Evolutionary conservation across 345 rosid species (phyloP), one percentile per base, ranked within the genome.

Genomic region (Adansonia digitata): DNA sequence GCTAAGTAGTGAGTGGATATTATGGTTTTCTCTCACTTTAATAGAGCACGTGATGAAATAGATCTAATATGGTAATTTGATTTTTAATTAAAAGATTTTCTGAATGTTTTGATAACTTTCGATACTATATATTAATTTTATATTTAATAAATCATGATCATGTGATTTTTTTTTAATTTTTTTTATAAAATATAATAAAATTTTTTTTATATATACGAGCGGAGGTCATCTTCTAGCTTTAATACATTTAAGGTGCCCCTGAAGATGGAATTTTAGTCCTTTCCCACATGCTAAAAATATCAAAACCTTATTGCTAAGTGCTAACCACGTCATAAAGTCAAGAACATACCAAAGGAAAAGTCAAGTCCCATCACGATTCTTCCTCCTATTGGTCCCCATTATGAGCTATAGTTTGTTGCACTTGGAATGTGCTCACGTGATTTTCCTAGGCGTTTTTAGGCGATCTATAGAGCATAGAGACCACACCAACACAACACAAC

Each of bases 341-440:
- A 29, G 3, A 10, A 39, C 48, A 20, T 64, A 64, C 9, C 48
- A 64, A 64, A 39, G 69, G 29, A 65, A 31, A 65, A 66, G 70
- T 66, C 53, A 67, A 45, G 71, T 7, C 71, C 2, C 71, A 35
- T 43, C 15, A 8, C 3, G 49, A 15, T 64, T 64, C 29, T 43
- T 7, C 5, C 11, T 17, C 55, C 14, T 8, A 26, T 67, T 45
- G 71, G 48, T 39, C 42, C 40, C 57, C 57, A 18, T 17, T 42
- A 11, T 7, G 43, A 40, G 5, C 14, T 62, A 34, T 18, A 62
- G 2, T 15, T 45, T 18, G 55, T 13, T 45, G 39, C 24, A 35
- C 14, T 46, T 45, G 22, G 42, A 9, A 46, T 69, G 56, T 48
- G 24, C 9, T 29, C 56, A 69, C 57, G 9, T 69, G 72, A 8